Evolutionary conservation across 2,329 filamentous ascomycete species (phyloP).

Genomic region (Tolypocladium sp.): DNA sequence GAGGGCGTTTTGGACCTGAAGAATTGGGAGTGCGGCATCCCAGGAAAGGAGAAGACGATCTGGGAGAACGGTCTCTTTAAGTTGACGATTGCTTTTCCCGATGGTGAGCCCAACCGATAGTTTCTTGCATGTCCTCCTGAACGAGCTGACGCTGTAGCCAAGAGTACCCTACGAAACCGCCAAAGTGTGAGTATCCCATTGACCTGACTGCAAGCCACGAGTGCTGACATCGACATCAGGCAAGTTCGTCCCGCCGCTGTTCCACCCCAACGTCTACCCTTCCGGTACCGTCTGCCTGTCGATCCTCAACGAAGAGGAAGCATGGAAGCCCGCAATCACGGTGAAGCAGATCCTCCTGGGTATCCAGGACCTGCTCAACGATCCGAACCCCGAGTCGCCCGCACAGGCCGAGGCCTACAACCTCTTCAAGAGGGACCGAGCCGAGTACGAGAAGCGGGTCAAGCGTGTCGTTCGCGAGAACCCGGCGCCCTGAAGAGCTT

Average conservation of each 20-base stretch:
- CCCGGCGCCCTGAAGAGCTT: constrained; percentile 52
- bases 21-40: constrained; percentile 93
- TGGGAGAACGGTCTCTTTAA: constrained; percentile 99
- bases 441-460: constrained; percentile 83
- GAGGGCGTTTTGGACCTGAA: constrained; percentile 85
- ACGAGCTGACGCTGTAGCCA: constrained; percentile 6
- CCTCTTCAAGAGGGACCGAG: constrained; percentile 82
- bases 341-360: constrained; percentile 96
- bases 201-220: background rate
- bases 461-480: constrained; percentile 84
- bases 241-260: constrained; percentile 93
- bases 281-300: constrained; percentile 96
- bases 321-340: constrained; percentile 97
- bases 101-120: constrained; percentile 52
- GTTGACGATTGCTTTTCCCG: constrained; percentile 83
- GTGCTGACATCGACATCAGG: constrained; percentile 39
- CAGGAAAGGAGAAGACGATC: constrained; percentile 91
- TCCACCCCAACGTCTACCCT: constrained; percentile 97
- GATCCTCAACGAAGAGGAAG: constrained; percentile 96
- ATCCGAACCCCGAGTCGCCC: constrained; percentile 93
- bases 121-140: background rate
- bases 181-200: constrained; percentile 71
- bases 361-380: constrained; percentile 90
- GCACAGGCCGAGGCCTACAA: constrained; percentile 98
- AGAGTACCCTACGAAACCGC: constrained; percentile 98